Evolutionary conservation across 192 early-diverging fungal species (phyloP).

Genomic region (Podila epicladia): DNA sequence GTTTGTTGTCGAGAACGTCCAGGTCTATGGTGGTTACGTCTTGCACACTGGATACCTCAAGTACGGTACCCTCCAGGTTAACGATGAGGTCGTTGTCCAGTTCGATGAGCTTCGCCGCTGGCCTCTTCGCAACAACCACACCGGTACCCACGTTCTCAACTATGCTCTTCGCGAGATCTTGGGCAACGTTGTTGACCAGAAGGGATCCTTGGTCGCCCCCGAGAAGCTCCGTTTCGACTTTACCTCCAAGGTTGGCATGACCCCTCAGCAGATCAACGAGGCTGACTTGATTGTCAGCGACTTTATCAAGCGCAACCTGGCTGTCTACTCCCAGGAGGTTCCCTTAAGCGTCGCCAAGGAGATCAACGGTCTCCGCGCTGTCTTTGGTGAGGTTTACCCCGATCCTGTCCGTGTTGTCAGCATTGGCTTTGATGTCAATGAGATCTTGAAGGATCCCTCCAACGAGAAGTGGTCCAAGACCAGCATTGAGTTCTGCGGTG

Average conservation of each 20-base stretch:
- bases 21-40: constrained; percentile 94
- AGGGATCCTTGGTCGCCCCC: constrained; percentile 95
- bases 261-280: constrained; percentile 42
- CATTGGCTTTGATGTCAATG: constrained; percentile 88
- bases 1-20: constrained; percentile 92
- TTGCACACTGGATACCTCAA: constrained; percentile 95
- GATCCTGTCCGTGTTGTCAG: constrained; percentile 98
- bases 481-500: constrained; percentile 98
- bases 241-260: constrained; percentile 73
- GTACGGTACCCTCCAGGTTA: constrained; percentile 81
- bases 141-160: constrained; percentile 96
- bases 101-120: constrained; percentile 91
- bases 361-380: constrained; percentile 94
- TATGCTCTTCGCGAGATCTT: constrained; percentile 90
- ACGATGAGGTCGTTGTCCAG: constrained; percentile 75
- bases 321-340: constrained; percentile 88
- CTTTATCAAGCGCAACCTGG: constrained; percentile 77
- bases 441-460: constrained; percentile 80
- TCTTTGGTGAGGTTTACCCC: constrained; percentile 98
- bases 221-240: constrained; percentile 98
- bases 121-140: constrained; percentile 96
- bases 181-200: constrained; percentile 86
- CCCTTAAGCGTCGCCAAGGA: constrained; percentile 81
- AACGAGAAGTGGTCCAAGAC: constrained; percentile 84
- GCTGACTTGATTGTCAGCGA: constrained; percentile 70